Conservation (phyloP, 495 filamentous ascomycete genomes). For the Aeminium ludgeri region DNA sequence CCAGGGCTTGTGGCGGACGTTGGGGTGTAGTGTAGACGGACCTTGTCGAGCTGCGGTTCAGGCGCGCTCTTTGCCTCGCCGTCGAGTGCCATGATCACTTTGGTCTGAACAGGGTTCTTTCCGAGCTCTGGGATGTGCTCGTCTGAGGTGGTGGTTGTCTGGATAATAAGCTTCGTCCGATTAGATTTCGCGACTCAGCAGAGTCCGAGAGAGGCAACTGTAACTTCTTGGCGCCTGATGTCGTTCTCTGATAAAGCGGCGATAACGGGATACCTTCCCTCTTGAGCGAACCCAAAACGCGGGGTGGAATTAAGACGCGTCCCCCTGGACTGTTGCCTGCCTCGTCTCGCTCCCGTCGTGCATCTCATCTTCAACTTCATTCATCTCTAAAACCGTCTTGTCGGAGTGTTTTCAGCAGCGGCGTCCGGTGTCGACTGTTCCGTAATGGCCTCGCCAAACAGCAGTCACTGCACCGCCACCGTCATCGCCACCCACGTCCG, state of each 20-base stretch:
- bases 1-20: background rate
- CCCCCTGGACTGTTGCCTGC: too few species aligned
- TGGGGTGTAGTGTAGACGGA: background rate
- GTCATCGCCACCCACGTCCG: constrained; percentile 4
- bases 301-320: too few species aligned
- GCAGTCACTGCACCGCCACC: constrained; percentile 5
- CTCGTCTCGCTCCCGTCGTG: too few species aligned
- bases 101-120: background rate
- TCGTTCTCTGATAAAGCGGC: too few species aligned
- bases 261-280: too few species aligned
- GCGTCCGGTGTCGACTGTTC: too few species aligned
- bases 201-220: too few species aligned
- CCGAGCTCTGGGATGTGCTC: background rate
- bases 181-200: background rate
- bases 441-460: constrained; percentile 6
- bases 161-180: background rate
- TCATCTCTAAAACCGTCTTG: too few species aligned
- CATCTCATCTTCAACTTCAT: too few species aligned
- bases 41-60: constrained; percentile 9
- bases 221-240: too few species aligned
- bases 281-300: too few species aligned
- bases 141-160: background rate
- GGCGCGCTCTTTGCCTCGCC: background rate
- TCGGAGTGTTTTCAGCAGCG: too few species aligned
- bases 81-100: constrained; percentile 2